Conservation (phyloP, 768 basidiomycete species). For the Sporobolomyces roseus region DNA sequence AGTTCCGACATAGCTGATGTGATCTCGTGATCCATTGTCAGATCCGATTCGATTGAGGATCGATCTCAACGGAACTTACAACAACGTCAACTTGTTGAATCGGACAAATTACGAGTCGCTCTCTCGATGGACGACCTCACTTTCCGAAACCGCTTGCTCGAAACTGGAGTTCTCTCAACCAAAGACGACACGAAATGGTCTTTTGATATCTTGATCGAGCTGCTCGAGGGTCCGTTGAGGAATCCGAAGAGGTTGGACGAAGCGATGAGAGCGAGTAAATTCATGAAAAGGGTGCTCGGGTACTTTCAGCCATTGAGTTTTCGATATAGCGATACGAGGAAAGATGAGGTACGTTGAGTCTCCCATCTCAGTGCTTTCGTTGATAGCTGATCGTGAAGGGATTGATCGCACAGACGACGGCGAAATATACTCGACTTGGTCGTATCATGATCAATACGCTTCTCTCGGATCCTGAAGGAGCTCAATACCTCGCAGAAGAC, state of each 20-base stretch:
- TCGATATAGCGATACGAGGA: conserved; percentile 76
- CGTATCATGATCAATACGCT: conserved; percentile 77
- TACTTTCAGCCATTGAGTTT: conserved; percentile 87
- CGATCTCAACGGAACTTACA: conserved; percentile 60
- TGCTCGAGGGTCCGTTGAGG: conserved; percentile 85
- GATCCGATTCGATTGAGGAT: too few species aligned
- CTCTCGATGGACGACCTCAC: conserved; percentile 94
- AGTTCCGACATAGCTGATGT: too few species aligned
- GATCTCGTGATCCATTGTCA: too few species aligned
- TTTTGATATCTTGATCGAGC: conserved; percentile 77
- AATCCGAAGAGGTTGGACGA: conserved; percentile 92
- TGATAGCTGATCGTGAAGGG: neutral
- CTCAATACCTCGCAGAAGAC: conserved; percentile 80
- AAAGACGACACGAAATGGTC: conserved; percentile 92
- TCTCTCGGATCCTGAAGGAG: conserved; percentile 74
- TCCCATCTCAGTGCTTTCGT: neutral
- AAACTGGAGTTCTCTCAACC: conserved; percentile 69
- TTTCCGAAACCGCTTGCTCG: conserved; percentile 77
- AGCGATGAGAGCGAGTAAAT: conserved; percentile 81
- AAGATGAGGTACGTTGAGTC: conserved; percentile 56
- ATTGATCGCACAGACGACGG: conserved; percentile 57
- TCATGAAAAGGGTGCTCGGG: conserved; percentile 80
- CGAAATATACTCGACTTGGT: conserved; percentile 80
- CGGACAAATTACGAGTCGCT: conserved; percentile 78
- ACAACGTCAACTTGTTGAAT: conserved; percentile 77